Base-by-base conservation (phyloP, 352 stramenopile genomes). In the Globisporangium paddicum region DNA sequence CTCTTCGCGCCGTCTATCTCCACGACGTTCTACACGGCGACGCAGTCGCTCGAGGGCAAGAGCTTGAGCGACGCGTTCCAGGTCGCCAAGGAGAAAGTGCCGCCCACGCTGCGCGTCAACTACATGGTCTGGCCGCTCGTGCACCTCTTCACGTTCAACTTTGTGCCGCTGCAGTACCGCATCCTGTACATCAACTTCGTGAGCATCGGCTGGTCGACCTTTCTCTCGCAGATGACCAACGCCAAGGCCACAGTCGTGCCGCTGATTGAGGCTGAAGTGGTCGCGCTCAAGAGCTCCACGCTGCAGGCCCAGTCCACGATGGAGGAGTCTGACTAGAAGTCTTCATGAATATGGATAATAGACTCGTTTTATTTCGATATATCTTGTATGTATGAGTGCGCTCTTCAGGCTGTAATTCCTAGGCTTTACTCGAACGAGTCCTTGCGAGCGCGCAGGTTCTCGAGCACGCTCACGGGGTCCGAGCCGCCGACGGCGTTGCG, bases 401-500 rank as follows among this genome's bases (percentile, higher is more conserved):
- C 13, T 53, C 28, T 32, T 32, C 6, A 32, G 28, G 28, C 28
- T 32, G 28, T 7, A 38, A 16, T 7, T 7, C 19, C 41, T 3
- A 34, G 28, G 23, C 62, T 19, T 65, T 58, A 90, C 66, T 87
- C 63, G 62, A 89, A 90, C 18, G 78, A 78, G 56, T 95, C 83
- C 54, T 95, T 95, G 28, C 75, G 80, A 1, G 72, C 74, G 8
- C 86, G 86, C 40, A 95, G 63, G 59, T 92, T 90, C 50, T 84
- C 81, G 8, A 95, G 73, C 47, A 95, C 86, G 41, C 82, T 90
- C 47, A 93, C 64, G 10, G 86, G 81, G 63, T 92, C 82, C 37
- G 77, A 82, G 30, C 81, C 82, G 7, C 86, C 86, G 0, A 91
- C 86, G 23, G 86, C 82, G 55, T 86, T 91, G 52, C 80, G 80